Evolutionary conservation across 345 rosid genomes (phyloP).

Genomic region (Erucastrum elatum): DNA sequence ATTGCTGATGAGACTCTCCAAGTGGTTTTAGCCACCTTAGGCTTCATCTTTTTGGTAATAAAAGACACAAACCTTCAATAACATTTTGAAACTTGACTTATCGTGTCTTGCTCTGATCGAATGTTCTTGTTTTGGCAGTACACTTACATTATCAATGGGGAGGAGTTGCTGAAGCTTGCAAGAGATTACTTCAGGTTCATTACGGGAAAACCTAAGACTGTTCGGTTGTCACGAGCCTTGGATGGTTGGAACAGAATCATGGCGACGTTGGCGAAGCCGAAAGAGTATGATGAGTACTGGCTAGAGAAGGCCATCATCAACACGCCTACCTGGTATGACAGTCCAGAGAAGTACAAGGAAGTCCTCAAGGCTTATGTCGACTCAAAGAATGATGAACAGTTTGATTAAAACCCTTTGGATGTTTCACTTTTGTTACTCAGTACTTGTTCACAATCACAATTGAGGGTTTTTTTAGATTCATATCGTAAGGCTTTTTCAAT

Average conservation of each 20-base stretch:
- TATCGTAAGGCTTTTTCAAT: background rate
- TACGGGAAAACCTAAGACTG: slow-evolving; percentile 51
- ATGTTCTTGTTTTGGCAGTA: slow-evolving; percentile 49
- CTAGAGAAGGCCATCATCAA: slow-evolving; percentile 65
- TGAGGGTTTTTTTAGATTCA: slow-evolving; percentile 3
- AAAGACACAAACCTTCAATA: background rate
- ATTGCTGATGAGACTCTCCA: slow-evolving; percentile 57
- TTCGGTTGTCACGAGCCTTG: slow-evolving; percentile 60
- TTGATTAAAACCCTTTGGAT: background rate
- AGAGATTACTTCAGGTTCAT: slow-evolving; percentile 72
- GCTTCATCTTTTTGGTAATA: slow-evolving; percentile 63
- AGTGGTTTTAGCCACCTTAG: slow-evolving; percentile 65
- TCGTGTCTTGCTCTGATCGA: background rate
- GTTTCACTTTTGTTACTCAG: slow-evolving; percentile 14
- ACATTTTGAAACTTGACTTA: too few relatives aligned
- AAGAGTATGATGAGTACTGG: slow-evolving; percentile 51
- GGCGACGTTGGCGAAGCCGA: slow-evolving; percentile 39
- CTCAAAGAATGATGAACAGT: slow-evolving; percentile 21
- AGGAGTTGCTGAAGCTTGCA: slow-evolving; percentile 62
- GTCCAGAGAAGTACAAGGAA: slow-evolving; percentile 60
- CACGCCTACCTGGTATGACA: slow-evolving; percentile 69
- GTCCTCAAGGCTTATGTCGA: slow-evolving; percentile 33
- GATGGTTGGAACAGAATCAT: slow-evolving; percentile 45
- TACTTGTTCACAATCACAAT: background rate
- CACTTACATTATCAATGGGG: slow-evolving; percentile 60